Base-by-base conservation (phyloP, 495 filamentous ascomycete species). In the Acidiella bohemica region DNA sequence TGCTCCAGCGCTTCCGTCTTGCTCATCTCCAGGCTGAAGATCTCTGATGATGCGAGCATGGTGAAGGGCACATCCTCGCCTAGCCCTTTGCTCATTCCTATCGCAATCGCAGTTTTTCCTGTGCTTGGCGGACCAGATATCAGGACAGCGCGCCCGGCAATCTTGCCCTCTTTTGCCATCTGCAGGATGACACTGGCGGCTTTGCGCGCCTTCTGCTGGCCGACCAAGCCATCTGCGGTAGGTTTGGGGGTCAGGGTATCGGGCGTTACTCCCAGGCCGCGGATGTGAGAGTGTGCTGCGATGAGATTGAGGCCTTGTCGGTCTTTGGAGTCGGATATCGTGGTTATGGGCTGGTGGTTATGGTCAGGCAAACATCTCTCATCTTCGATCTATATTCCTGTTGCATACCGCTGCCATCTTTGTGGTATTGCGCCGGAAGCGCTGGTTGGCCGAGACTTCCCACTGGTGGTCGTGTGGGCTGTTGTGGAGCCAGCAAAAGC, bases 161-260 rank as follows among this genome's bases (percentile, higher is more conserved):
- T 96, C 63, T 93, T 96, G 49, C 88, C 88, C 53, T 92, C 84
- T 63, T 90, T 93, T 44, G 93, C 92, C 87, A 99, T 96, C 60
- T 95, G 84, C 45, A 99, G 58, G 44, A 99, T 87, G 16, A 99
- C 77, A 0, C 86, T 88, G 2, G 90, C 90, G 0, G 90, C 90
- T 62, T 94, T 96, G 32, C 90, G 79, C 28, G 90, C 92, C 61
- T 88, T 88, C 53, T 93, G 78, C 62, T 99, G 90, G 27, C 90
- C 90, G 4, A 99, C 90, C 20, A 99, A 73, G n/a, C 90, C 90
- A 59, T 95, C 88, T 0, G 86, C 93, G n/a, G 77, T 71, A 23
- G 71, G 56, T 39, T 86, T 73, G 22, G 87, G 88, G 53, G 93
- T 85, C 42, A 96, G 68, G 6, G 87, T 84, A 52, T 94, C 92